phyloP scores from a whole-genome alignment of 2,329 filamentous ascomycete genomes.

The Fusarium verticillioides region DNA sequence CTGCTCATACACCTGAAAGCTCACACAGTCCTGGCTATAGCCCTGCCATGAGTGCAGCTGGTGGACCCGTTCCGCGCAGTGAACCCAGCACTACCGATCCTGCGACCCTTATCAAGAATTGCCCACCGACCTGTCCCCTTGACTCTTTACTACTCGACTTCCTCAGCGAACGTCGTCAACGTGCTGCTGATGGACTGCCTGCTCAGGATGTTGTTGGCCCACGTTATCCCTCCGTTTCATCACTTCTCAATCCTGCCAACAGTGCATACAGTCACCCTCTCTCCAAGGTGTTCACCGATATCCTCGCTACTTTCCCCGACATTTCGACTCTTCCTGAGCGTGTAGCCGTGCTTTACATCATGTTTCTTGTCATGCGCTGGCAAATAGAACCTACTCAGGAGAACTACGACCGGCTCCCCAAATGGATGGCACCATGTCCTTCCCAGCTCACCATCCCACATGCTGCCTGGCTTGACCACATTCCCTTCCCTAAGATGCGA shows the following conservation, averaged over 20 bases:
- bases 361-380: constrained; percentile 91
- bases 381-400: constrained; percentile 81
- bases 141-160: constrained; percentile 86
- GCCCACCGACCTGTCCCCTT: constrained; percentile 77
- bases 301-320: constrained; percentile 84
- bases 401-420: constrained; percentile 81
- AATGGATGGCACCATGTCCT: constrained; percentile 74
- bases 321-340: constrained; percentile 83
- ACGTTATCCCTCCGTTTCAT: constrained; percentile 81
- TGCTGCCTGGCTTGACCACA: constrained; percentile 83
- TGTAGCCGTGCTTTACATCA: constrained; percentile 82
- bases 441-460: constrained; percentile 75
- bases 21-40: constrained; percentile 36
- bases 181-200: constrained; percentile 72
- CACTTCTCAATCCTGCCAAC: constrained; percentile 77
- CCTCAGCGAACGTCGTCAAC: constrained; percentile 73
- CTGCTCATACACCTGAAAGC: constrained; percentile 38
- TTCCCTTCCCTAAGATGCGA: constrained; percentile 83
- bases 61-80: constrained; percentile 31
- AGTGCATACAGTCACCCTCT: constrained; percentile 76
- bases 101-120: constrained; percentile 64
- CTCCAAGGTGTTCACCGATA: constrained; percentile 87
- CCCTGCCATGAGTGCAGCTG: constrained; percentile 32
- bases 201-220: constrained; percentile 77
- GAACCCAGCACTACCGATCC: constrained; percentile 37